Evolutionary conservation across 108 stramenopile species (phyloP), one percentile per base, ranked within the genome.

Genomic region (Bacterosira constricta): DNA sequence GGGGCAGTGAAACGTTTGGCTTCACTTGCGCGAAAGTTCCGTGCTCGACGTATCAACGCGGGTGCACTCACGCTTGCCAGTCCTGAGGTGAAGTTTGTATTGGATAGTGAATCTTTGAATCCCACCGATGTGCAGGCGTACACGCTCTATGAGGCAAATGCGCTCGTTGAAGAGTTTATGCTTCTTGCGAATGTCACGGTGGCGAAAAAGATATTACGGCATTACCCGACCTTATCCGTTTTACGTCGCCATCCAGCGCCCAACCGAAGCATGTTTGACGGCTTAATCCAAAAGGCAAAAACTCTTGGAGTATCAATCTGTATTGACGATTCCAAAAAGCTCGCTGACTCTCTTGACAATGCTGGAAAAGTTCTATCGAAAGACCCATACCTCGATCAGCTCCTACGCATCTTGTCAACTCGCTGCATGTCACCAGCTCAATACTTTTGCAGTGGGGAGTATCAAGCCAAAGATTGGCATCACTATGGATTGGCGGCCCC

Each of bases 401-500:
- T 98, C 17, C 86, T 98, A n/a, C 90, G 98, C 9, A 98, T 99
- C 57, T 83, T 98, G 13, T 90, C 96, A 20, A 99, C 98, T 8
- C 83, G 99, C 56, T 99, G 96, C 75, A 95, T 96, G 95, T 93
- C 92, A 44, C 97, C 97, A 15, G 98, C 98, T 1, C 95, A 97
- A 67, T 99, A 99, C 75, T 99, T 99, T 64, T 98, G 97, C 61
- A 97, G 96, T 6, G 97, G 97, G 38, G 98, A 99, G 68, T 90
- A 88, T 38, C 86, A 90, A 62, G 85, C 91, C 2, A 87, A 73
- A 44, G 93, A 94, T 42, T 94, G 92, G 90, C 89, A 89, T 61
- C 99, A 99, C 84, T 99, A 99, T 67, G 99, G 99, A 50, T 89
- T 99, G 1, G 99, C 98, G 6, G 96, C 97, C n/a, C 96, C 97